A percentile compares a stretch with the other conserved stretches of the same genome.
Conservation (phyloP, 2,329 filamentous ascomycete species). For the Pseudocercospora vitis region DNA sequence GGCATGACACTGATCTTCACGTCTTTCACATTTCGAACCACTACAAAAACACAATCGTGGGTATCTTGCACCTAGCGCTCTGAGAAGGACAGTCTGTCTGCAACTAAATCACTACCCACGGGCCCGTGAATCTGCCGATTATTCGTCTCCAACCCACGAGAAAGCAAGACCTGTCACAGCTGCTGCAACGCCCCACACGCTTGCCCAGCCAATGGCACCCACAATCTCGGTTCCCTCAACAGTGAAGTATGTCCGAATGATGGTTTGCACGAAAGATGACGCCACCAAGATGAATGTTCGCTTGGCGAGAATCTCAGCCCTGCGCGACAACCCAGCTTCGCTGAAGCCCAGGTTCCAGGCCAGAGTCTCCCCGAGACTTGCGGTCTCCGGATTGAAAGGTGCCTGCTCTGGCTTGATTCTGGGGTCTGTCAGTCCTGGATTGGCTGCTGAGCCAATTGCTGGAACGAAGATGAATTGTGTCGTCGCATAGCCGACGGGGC, state of each 20-base stretch:
- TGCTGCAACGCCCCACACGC: slow-evolving; percentile 70
- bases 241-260: slow-evolving; percentile 65
- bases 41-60: neutral
- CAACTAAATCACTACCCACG: slow-evolving; percentile 1
- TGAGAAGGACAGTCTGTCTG: slow-evolving; percentile 3
- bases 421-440: slow-evolving; percentile 30
- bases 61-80: neutral
- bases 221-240: slow-evolving; percentile 67
- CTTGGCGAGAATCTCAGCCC: slow-evolving; percentile 61
- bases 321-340: slow-evolving; percentile 64
- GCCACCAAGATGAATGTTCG: slow-evolving; percentile 53
- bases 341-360: slow-evolving; percentile 62
- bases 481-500: slow-evolving; percentile 70
- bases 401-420: slow-evolving; percentile 43
- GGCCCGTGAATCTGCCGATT: neutral
- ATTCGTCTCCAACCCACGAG: slow-evolving; percentile 51
- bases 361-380: slow-evolving; percentile 68
- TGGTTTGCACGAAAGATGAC: slow-evolving; percentile 54
- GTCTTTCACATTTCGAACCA: neutral
- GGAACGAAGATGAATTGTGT: slow-evolving; percentile 77
- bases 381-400: slow-evolving; percentile 64
- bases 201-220: slow-evolving; percentile 72
- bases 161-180: slow-evolving; percentile 59
- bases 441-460: slow-evolving; percentile 50
- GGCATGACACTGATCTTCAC: neutral